These are phyloP conservation scores for Emiliania huxleyi DNA, from an alignment of 78 protist species.

Conservation along the genomic window DNA sequence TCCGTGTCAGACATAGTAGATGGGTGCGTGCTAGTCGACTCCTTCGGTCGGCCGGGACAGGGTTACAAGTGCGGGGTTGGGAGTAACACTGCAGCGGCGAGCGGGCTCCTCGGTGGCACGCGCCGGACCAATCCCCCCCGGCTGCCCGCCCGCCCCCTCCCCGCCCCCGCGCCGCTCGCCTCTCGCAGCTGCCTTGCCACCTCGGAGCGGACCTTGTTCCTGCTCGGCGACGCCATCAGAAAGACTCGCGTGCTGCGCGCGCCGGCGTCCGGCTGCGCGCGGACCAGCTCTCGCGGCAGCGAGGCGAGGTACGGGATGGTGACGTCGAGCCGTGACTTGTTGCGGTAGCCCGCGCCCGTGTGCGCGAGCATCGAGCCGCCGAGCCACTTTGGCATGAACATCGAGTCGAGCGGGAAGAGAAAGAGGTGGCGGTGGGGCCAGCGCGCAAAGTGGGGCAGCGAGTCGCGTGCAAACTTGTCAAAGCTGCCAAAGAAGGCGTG, in stretches of 20 bases:
- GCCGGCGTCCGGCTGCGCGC: neutral
- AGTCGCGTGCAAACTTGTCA: neutral
- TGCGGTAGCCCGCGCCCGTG: slow-evolving; percentile 3
- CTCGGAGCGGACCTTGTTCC: neutral
- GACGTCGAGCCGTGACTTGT: neutral
- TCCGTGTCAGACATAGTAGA: too few species aligned
- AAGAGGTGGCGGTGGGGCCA: slow-evolving; percentile 1
- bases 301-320: neutral
- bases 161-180: neutral
- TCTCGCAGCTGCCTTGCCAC: neutral
- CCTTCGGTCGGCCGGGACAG: too few species aligned
- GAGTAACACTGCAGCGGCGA: too few species aligned
- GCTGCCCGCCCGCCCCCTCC: neutral
- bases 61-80: too few species aligned
- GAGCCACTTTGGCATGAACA: neutral
- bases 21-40: too few species aligned
- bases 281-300: neutral
- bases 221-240: neutral
- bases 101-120: too few species aligned
- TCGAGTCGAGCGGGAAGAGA: slow-evolving; percentile 9
- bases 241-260: neutral
- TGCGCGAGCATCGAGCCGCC: neutral
- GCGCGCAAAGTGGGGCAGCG: neutral
- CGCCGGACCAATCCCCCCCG: too few species aligned
- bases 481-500: neutral